Evolutionary conservation across 2,329 filamentous ascomycete species (phyloP), one percentile per base, ranked within the genome.

Genomic region (Emergomyces africanus): DNA sequence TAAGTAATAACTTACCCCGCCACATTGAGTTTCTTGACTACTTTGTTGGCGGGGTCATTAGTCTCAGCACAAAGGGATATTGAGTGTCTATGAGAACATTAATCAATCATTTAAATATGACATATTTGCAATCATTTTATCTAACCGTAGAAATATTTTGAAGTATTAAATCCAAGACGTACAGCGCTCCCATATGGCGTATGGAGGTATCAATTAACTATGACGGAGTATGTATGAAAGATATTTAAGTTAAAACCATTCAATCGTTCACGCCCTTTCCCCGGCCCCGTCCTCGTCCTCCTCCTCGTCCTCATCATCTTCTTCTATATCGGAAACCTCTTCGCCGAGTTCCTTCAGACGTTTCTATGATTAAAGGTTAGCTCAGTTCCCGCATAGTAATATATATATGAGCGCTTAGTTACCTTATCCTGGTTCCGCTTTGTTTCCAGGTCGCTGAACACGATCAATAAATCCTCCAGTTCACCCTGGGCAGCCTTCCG

Each of bases 371-470:
- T 78, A 83, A 66, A 18, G 71, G 62, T 46, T 59, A 61, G 23
- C 66, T 61, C 59, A 23, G 5, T 59, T 55, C 25, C 58, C 62
- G 63, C 5, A 53, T 53, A 60, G 56, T 42, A 61, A 59, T 56
- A 55, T 51, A 42, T 30, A 23, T 55, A 51, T 57, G 42, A n/a
- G 33, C 8, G 33, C 33, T 35, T 58, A 70, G 79, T 64, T 73
- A 87, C 86, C 80, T 89, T 92, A 69, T 92, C 90, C 65, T 82
- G 83, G 48, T 80, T 79, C 54, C 84, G 78, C 74, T 91, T 92
- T 58, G 89, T 87, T 71, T 94, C 89, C 20, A 90, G 69, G 68
- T 94, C 89, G 15, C 83, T 84, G 71, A 91, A 89, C 5, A 94
- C 85, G 75, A 92, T 87, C 41, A 94, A 75, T 58, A 92, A 77